phyloP scores from a whole-genome alignment of 768 basidiomycete species.

The Tubosaeta brunneosetosa region DNA sequence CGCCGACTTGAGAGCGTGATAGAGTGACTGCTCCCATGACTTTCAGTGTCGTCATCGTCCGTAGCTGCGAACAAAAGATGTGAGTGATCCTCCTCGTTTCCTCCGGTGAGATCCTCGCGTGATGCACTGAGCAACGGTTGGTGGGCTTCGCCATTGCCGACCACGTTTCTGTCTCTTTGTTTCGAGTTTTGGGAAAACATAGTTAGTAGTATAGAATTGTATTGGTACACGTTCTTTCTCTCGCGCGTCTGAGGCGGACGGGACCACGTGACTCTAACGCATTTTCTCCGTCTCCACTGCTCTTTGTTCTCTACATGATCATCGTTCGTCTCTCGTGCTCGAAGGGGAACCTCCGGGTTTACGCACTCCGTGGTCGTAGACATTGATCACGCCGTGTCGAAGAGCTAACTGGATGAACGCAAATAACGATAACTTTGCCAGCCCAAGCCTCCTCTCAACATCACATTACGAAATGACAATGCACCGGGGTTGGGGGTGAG shows the following conservation, averaged over 20 bases:
- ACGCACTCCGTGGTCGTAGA: no score
- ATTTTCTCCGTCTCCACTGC: no score
- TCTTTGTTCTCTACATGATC: no score
- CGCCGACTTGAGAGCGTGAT: conserved; percentile 28
- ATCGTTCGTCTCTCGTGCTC: no score
- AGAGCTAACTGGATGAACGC: no score
- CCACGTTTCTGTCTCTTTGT: conserved; percentile 25
- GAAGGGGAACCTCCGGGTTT: no score
- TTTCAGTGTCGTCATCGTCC: conserved; percentile 53
- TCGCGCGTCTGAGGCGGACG: background rate
- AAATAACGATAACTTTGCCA: no score
- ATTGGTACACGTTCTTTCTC: background rate
- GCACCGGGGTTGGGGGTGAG: no score
- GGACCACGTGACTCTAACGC: background rate
- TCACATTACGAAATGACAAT: no score
- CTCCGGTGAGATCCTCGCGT: conserved; percentile 36
- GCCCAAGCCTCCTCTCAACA: no score
- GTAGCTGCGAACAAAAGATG: conserved; percentile 49
- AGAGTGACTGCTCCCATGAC: conserved; percentile 26
- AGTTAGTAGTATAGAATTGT: conserved; percentile 15
- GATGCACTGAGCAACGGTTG: conserved; percentile 56
- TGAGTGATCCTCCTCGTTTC: conserved; percentile 16
- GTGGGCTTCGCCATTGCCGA: conserved; percentile 37
- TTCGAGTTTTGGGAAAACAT: conserved; percentile 31
- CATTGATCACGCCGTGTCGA: no score